Base-by-base conservation (phyloP, 2,329 filamentous ascomycete species). In the Pseudofabraea citricarpa region DNA sequence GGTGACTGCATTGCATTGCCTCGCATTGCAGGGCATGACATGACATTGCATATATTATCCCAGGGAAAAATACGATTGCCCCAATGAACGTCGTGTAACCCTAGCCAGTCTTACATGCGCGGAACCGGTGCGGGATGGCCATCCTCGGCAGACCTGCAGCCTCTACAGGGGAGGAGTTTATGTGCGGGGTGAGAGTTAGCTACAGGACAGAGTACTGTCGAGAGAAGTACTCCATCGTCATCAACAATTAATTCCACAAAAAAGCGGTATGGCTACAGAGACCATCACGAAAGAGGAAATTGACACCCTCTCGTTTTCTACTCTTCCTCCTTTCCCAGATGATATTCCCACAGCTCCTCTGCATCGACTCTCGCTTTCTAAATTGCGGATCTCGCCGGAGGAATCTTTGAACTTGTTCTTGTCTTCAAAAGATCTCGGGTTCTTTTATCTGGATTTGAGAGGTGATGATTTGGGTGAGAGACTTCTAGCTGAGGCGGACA, bases 381-480 rank as follows among this genome's bases (percentile, higher is more conserved):
- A 46, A 20, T 40, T 57, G 6, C 44, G 45, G 12, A 18, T 16
- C 10, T 27, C 40, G n/a, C 13, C 41, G 4, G 10, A 31, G 5
- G 53, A 56, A 43, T 52, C 48, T 1, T 15, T 31, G 10, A 37
- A 43, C 15, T 42, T 60, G 3, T 57, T 57, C 36, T 20, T 38
- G 5, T 45, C 55, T 2, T 53, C 43, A 12, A 52, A 50, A 33
- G 46, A 55, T 12, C 51, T 57, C 12, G 57, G 56, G 1, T 58
- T 58, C 42, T 59, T 58, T 36, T 56, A 57, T 18, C 44, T 60
- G 3, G 54, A 58, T 43, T 29, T 60, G 13, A 44, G 45, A 3
- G 38, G 31, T 3, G 50, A 53, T 20, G 5, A 21, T 3, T 41
- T 51, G 38, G 55, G 54, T 2, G 54, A 57, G 36, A 31, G 36